Evolutionary conservation across 1,284 basidiomycete species (phyloP).

Genomic region (Chondrostereum purpureum): DNA sequence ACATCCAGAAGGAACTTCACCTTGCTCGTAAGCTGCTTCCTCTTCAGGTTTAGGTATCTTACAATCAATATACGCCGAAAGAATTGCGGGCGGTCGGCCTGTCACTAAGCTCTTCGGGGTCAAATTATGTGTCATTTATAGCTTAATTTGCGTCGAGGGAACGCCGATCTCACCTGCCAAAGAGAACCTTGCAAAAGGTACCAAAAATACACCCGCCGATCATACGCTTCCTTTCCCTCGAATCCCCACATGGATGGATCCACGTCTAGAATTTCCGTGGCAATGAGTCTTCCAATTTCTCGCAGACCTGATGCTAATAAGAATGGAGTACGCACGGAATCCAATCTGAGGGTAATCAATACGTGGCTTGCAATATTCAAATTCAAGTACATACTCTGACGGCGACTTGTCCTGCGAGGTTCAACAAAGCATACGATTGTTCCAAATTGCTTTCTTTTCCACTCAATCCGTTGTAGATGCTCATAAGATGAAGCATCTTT

Average conservation of each 20-base stretch:
- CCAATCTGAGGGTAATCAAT: slow-evolving; percentile 31
- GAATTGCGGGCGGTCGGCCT: slow-evolving; percentile 40
- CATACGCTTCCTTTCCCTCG: slow-evolving; percentile 42
- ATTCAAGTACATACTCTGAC: slow-evolving; percentile 29
- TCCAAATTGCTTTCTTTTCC: slow-evolving; percentile 45
- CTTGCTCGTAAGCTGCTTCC: slow-evolving; percentile 33
- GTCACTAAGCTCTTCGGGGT: slow-evolving; percentile 42
- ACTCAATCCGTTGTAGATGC: slow-evolving; percentile 47
- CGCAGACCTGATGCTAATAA: background rate
- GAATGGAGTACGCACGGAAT: slow-evolving; percentile 31
- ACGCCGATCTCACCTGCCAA: slow-evolving; percentile 39
- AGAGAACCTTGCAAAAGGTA: slow-evolving; percentile 37
- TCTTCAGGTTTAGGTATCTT: slow-evolving; percentile 37
- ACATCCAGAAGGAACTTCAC: slow-evolving; percentile 40
- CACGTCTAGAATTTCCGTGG: slow-evolving; percentile 30
- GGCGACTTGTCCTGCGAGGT: slow-evolving; percentile 40
- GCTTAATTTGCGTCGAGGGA: slow-evolving; percentile 12
- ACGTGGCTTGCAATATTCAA: slow-evolving; percentile 3
- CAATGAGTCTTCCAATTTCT: slow-evolving; percentile 9
- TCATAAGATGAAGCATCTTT: slow-evolving; percentile 43
- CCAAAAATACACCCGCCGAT: slow-evolving; percentile 50
- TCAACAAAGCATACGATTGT: slow-evolving; percentile 37
- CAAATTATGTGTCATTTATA: slow-evolving; percentile 1
- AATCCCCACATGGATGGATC: slow-evolving; percentile 50
- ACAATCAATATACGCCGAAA: slow-evolving; percentile 34